Base-by-base conservation (phyloP, 768 basidiomycete genomes). In the Amanita thiersii region DNA sequence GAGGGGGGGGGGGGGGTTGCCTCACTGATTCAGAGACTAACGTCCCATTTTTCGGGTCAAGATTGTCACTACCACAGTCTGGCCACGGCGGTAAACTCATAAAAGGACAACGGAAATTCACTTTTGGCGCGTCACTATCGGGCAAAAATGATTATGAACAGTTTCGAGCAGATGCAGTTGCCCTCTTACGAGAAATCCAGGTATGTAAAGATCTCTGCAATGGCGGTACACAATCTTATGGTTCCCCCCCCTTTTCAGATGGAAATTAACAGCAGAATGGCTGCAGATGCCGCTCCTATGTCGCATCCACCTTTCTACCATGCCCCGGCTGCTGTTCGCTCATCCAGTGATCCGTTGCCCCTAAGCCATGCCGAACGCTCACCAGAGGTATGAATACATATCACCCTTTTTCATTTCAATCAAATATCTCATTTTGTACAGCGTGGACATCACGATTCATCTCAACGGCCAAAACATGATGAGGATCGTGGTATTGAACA, bases 161-260 rank as follows among this genome's bases (percentile, higher is more conserved):
- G 40, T 28, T 34, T 25, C 40, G 40, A 20, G 15, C 31, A 12
- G 40, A 42, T 18, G 33, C 40, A 17, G 15, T 15, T 20, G 17
- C 24, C 6, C 40, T 42, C 11, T 23, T 42, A 10, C 40, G 33
- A 21, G 40, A 42, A 10, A 26, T 35, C 20, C 40, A 42, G 40
- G 40, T 35, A 28, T 35, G 17, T 42, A 35, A 35, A 15, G n/a
- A 11, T 6, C 19, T 17, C 12, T 4, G n/a, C n/a, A n/a, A n/a
- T n/a, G n/a, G n/a, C n/a, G n/a, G n/a, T n/a, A 4, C 9, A 17
- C 31, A 14, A 25, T 15, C 8, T 28, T 5, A 12, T 17, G 12
- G 8, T n/a, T 5, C 28, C 10, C 33, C 7, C 6, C 17, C 17
- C 25, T 24, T 34, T 25, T 3, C 15, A 42, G 40, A 12, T 23